Evolutionary conservation across 2,329 filamentous ascomycete species (phyloP).

Genomic region (Rhynchosporium secalis): DNA sequence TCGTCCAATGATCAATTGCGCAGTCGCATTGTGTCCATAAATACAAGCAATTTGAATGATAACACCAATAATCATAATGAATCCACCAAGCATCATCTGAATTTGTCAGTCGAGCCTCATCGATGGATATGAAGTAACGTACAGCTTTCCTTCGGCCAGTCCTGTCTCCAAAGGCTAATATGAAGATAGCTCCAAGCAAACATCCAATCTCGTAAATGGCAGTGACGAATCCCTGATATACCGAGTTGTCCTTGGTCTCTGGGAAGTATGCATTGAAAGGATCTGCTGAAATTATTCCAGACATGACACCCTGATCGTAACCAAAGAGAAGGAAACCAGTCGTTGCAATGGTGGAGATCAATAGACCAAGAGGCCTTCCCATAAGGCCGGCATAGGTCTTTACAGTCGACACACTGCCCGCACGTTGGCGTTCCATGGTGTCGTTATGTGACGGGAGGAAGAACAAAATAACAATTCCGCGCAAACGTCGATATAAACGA

Average conservation of each 20-base stretch:
- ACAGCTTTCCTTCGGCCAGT: conserved; percentile 58
- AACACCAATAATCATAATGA: conserved; percentile 60
- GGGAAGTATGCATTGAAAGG: conserved; percentile 83
- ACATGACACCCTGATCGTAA: conserved; percentile 90
- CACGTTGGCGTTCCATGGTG: conserved; percentile 13
- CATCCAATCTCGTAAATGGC: conserved; percentile 59
- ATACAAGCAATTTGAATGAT: conserved; percentile 44
- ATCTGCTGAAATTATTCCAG: conserved; percentile 63
- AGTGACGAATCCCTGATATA: conserved; percentile 51
- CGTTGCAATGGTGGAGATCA: conserved; percentile 69
- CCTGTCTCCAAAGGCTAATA: conserved; percentile 52
- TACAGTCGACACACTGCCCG: conserved; percentile 24
- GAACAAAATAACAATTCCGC: conserved; percentile 7
- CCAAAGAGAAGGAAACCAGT: conserved; percentile 84
- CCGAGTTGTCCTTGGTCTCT: conserved; percentile 52
- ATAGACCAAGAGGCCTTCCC: conserved; percentile 65
- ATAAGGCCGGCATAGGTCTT: conserved; percentile 61
- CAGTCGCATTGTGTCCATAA: conserved; percentile 42
- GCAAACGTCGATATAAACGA: background rate
- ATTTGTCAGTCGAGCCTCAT: conserved; percentile 41
- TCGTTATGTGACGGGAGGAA: conserved; percentile 3
- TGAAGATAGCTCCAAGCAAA: conserved; percentile 51
- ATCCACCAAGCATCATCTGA: conserved; percentile 55
- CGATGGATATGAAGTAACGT: conserved; percentile 41
- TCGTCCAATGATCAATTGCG: conserved; percentile 57